A percentile compares a stretch with the other conserved stretches of the same genome.
phyloP scores from a whole-genome alignment of 257 asterid species.

The Solanum chiquidenum region DNA sequence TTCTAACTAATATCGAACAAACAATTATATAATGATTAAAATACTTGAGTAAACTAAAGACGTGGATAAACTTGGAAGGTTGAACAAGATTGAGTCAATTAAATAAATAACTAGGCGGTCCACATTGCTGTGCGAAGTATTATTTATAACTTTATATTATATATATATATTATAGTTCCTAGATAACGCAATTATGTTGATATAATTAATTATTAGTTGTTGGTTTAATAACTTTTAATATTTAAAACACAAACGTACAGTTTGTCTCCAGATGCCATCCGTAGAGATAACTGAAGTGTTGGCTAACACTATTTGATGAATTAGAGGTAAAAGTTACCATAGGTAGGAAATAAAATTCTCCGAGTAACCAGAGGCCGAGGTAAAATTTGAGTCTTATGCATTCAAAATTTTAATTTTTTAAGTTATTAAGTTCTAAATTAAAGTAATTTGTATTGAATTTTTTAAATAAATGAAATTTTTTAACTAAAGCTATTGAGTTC shows the following conservation, averaged over 20 bases:
- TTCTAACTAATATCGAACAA: neutral
- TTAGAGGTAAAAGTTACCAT: neutral
- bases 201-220: neutral
- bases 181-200: neutral
- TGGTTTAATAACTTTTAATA: neutral
- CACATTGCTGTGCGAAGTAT: neutral
- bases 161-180: neutral
- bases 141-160: neutral
- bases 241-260: neutral
- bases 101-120: neutral
- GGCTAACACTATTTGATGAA: neutral
- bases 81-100: neutral
- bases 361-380: neutral
- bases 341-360: neutral
- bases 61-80: neutral
- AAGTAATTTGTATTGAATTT: too few relatives aligned
- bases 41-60: neutral
- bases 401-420: neutral
- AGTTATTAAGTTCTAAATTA: too few relatives aligned
- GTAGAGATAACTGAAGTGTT: neutral
- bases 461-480: neutral
- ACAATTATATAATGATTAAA: neutral
- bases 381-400: neutral
- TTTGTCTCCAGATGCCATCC: neutral
- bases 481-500: neutral